These are phyloP conservation scores for Candida stauntonica DNA, from an alignment of 805 yeast genomes.

Conservation along the genomic window DNA sequence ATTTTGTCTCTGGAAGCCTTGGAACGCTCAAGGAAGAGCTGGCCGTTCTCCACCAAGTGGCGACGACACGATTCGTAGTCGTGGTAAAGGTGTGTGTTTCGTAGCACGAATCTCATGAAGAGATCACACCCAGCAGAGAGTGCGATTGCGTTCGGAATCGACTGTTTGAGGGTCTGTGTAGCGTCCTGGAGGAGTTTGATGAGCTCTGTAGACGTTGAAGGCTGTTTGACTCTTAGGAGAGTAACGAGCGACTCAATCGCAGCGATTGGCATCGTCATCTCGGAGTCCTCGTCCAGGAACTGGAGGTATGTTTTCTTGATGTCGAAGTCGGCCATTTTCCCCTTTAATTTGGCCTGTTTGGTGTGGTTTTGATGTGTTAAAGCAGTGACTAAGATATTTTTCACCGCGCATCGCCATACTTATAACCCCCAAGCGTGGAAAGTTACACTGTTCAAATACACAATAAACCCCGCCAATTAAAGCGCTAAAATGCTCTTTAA, in stretches of 20 bases:
- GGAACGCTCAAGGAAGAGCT: constrained; percentile 85
- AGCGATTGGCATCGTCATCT: constrained; percentile 98
- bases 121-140: constrained; percentile 96
- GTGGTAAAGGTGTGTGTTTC: constrained; percentile 79
- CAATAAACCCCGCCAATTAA: background rate
- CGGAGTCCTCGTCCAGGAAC: constrained; percentile 85
- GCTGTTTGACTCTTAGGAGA: constrained; percentile 74
- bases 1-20: constrained; percentile 83
- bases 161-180: constrained; percentile 63
- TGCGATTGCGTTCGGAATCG: constrained; percentile 88
- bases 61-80: constrained; percentile 94
- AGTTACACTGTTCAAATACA: background rate
- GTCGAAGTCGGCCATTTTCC: constrained; percentile 50
- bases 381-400: background rate
- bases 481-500: background rate
- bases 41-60: constrained; percentile 90
- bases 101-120: constrained; percentile 86
- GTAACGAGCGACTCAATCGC: constrained; percentile 94
- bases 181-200: constrained; percentile 78
- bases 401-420: background rate
- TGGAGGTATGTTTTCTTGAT: constrained; percentile 75
- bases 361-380: too few relatives aligned
- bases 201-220: constrained; percentile 90
- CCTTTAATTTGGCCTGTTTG: too few relatives aligned
- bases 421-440: background rate